Evolutionary conservation across 352 stramenopile species (phyloP).

Genomic region (Globisporangium solare): DNA sequence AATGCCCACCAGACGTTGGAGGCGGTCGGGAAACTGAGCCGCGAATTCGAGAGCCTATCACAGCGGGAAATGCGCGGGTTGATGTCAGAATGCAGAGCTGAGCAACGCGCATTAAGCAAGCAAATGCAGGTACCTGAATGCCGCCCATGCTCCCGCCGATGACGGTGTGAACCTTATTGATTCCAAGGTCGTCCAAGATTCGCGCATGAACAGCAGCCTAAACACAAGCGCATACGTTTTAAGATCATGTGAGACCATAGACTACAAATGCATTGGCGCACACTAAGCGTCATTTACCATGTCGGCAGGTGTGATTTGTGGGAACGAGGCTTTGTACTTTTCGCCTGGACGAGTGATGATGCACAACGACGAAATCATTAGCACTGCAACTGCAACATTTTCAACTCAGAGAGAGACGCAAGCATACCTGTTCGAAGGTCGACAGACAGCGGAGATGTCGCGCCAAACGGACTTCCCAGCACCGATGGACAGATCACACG

Average conservation of each 20-base stretch:
- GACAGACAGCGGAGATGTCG: slow-evolving; percentile 62
- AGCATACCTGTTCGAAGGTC: slow-evolving; percentile 47
- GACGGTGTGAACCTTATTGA: slow-evolving; percentile 74
- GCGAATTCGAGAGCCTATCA: slow-evolving; percentile 80
- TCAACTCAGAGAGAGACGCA: too few relatives aligned
- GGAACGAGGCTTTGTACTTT: slow-evolving; percentile 68
- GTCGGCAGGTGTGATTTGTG: slow-evolving; percentile 79
- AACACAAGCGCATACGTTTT: neutral
- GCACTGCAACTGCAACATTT: too few relatives aligned
- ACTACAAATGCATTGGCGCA: too few relatives aligned
- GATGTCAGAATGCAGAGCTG: neutral
- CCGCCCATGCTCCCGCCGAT: slow-evolving; percentile 86
- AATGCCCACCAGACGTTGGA: slow-evolving; percentile 73
- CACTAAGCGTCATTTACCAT: slow-evolving; percentile 33
- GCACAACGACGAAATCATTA: slow-evolving; percentile 2
- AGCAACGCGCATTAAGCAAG: neutral
- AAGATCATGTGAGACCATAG: neutral
- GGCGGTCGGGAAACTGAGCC: slow-evolving; percentile 68
- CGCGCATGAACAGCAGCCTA: slow-evolving; percentile 68
- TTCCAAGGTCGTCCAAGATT: slow-evolving; percentile 71
- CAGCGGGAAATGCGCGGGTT: neutral
- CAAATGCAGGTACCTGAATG: slow-evolving; percentile 28
- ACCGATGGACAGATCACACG: slow-evolving; percentile 83
- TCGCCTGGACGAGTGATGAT: slow-evolving; percentile 22
- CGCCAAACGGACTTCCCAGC: slow-evolving; percentile 81